Evolutionary conservation across 2,329 filamentous ascomycete genomes (phyloP).

Genomic region (Fusarium mundagurra): DNA sequence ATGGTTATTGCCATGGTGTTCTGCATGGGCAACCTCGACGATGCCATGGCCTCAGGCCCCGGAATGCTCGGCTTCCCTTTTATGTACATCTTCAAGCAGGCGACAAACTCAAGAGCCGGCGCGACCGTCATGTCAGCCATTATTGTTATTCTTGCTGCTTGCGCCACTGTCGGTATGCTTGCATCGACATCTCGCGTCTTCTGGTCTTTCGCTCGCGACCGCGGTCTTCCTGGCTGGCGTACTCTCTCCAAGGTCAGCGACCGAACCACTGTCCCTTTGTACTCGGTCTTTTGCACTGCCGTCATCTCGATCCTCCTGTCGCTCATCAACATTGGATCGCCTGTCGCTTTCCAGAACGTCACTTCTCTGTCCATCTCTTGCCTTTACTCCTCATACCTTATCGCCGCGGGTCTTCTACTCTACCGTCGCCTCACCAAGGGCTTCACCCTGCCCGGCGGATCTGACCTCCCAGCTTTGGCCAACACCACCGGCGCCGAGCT

Average conservation of each 20-base stretch:
- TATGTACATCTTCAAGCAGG: slow-evolving; percentile 66
- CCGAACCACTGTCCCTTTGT: slow-evolving; percentile 44
- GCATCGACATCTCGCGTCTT: slow-evolving; percentile 66
- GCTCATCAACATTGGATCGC: slow-evolving; percentile 48
- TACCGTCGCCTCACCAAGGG: slow-evolving; percentile 45
- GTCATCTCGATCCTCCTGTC: slow-evolving; percentile 45
- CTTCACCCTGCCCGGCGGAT: slow-evolving; percentile 37
- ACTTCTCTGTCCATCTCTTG: slow-evolving; percentile 46
- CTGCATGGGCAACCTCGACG: slow-evolving; percentile 59
- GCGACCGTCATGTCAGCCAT: slow-evolving; percentile 61
- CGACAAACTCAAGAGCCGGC: slow-evolving; percentile 57
- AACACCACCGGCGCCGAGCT: slow-evolving; percentile 45
- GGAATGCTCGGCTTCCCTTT: slow-evolving; percentile 60
- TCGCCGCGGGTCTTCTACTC: slow-evolving; percentile 41
- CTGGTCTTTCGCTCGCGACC: slow-evolving; percentile 60
- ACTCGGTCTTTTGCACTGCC: slow-evolving; percentile 41
- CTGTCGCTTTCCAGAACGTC: slow-evolving; percentile 45
- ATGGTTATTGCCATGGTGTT: slow-evolving; percentile 67
- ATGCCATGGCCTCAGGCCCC: slow-evolving; percentile 55
- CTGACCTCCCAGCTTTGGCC: slow-evolving; percentile 42
- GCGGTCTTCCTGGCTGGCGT: slow-evolving; percentile 46
- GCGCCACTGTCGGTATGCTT: slow-evolving; percentile 62
- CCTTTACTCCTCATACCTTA: slow-evolving; percentile 46
- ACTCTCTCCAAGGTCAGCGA: slow-evolving; percentile 41
- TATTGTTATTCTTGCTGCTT: slow-evolving; percentile 59